Conservation (phyloP, 116 monocot species). For the Papilionanthe hybrid region DNA sequence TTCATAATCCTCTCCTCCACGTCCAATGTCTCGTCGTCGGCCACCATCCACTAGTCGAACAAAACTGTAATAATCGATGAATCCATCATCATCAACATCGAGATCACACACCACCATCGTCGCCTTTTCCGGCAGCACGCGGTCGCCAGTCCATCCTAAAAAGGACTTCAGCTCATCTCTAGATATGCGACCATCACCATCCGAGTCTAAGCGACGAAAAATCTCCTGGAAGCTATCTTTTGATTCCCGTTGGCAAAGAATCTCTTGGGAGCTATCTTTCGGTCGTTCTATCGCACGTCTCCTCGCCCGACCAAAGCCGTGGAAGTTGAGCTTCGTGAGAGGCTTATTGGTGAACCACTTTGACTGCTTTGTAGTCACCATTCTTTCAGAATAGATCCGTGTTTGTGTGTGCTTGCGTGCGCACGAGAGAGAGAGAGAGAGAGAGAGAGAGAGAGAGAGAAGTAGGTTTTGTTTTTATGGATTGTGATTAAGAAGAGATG, state of each 20-base stretch:
- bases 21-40: too few species aligned
- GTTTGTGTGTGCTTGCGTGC: too few species aligned
- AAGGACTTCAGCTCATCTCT: conserved; percentile 27
- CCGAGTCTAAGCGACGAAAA: conserved; percentile 32
- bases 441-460: too few species aligned
- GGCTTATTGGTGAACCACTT: conserved; percentile 19
- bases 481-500: not conserved
- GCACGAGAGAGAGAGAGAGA: too few species aligned
- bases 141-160: conserved; percentile 18
- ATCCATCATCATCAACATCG: conserved; percentile 11
- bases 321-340: conserved; percentile 8
- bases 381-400: too few species aligned
- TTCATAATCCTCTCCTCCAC: conserved; percentile 3
- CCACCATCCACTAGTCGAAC: conserved; percentile 15
- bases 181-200: conserved; percentile 52
- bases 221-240: conserved; percentile 3
- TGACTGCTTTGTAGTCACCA: not conserved
- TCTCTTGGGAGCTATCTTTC: not conserved
- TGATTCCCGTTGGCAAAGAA: conserved; percentile 11
- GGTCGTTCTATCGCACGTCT: not conserved
- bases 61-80: conserved; percentile 14
- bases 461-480: too few species aligned
- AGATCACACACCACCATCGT: conserved; percentile 8
- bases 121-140: not conserved
- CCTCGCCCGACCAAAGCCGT: not conserved